These are phyloP conservation scores for Phoma sp. DNA, from an alignment of 2,329 filamentous ascomycete genomes.

Conservation along the genomic window DNA sequence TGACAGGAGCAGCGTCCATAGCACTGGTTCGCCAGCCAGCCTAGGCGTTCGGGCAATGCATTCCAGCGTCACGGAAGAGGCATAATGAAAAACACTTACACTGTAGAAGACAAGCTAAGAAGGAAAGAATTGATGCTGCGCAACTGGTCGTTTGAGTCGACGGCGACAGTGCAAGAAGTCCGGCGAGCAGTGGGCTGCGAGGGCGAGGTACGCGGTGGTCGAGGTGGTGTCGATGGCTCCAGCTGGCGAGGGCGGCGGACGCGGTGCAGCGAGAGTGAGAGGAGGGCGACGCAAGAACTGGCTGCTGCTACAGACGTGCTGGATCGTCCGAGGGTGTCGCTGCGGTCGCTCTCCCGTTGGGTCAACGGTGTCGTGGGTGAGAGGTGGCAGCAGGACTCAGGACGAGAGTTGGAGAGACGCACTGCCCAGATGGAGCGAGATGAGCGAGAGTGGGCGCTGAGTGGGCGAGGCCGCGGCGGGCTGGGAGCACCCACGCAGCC, in stretches of 20 bases:
- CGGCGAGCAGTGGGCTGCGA: too few species aligned
- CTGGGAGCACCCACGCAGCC: conserved; percentile 14
- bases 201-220: neutral
- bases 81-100: conserved; percentile 21
- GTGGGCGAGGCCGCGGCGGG: conserved; percentile 9
- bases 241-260: neutral
- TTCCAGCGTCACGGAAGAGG: conserved; percentile 11
- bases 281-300: neutral
- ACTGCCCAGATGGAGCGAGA: conserved; percentile 1
- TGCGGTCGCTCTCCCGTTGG: conserved; percentile 14
- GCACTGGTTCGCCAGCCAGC: conserved; percentile 18
- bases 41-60: conserved; percentile 19
- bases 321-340: conserved; percentile 1
- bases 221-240: conserved; percentile 2
- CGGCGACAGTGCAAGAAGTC: neutral
- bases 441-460: conserved; percentile 13
- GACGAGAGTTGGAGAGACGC: neutral
- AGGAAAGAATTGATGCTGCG: neutral
- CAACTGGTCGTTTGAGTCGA: neutral
- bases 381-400: conserved; percentile 6
- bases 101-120: neutral
- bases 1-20: conserved; percentile 20
- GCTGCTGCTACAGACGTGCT: conserved; percentile 6
- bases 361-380: conserved; percentile 1
- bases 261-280: neutral